Conservation (phyloP, 2,329 filamentous ascomycete species). For the Calonectria honghensis region DNA sequence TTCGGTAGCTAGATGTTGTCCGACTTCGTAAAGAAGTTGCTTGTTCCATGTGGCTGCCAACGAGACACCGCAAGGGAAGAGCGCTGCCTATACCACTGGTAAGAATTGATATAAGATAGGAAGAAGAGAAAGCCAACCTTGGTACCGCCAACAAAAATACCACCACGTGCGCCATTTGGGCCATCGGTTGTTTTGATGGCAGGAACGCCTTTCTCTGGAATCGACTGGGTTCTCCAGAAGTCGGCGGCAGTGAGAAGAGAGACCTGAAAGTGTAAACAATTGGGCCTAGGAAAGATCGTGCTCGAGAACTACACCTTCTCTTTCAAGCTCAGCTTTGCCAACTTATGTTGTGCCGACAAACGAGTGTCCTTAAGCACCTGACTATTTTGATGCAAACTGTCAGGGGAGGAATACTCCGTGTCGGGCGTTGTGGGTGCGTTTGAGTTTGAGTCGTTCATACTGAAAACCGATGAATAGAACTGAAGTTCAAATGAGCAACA, state of each 20-base stretch:
- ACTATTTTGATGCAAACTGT: slow-evolving; percentile 64
- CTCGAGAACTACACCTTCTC: slow-evolving; percentile 69
- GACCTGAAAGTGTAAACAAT: slow-evolving; percentile 62
- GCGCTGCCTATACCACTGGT: slow-evolving; percentile 73
- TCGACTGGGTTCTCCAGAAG: slow-evolving; percentile 81
- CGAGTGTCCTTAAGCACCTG: slow-evolving; percentile 62
- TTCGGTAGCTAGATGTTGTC: slow-evolving; percentile 82
- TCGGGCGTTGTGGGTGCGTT: slow-evolving; percentile 65
- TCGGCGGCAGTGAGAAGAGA: slow-evolving; percentile 77
- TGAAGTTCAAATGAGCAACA: background rate
- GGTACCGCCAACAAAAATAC: slow-evolving; percentile 80
- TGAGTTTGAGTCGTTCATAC: slow-evolving; percentile 52
- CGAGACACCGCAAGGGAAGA: slow-evolving; percentile 87
- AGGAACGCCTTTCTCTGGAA: slow-evolving; percentile 78
- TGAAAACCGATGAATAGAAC: background rate
- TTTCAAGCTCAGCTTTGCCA: slow-evolving; percentile 71
- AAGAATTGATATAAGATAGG: background rate
- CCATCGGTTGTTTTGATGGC: slow-evolving; percentile 81
- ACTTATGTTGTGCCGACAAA: slow-evolving; percentile 67
- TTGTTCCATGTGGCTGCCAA: slow-evolving; percentile 88
- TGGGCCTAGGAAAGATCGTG: background rate
- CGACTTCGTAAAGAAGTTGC: slow-evolving; percentile 80
- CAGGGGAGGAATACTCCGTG: slow-evolving; percentile 69
- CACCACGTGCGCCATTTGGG: slow-evolving; percentile 81
- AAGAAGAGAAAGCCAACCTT: slow-evolving; percentile 64